These are phyloP conservation scores for Tulasnella sp. DNA, from an alignment of 768 basidiomycete genomes.

Conservation along the genomic window DNA sequence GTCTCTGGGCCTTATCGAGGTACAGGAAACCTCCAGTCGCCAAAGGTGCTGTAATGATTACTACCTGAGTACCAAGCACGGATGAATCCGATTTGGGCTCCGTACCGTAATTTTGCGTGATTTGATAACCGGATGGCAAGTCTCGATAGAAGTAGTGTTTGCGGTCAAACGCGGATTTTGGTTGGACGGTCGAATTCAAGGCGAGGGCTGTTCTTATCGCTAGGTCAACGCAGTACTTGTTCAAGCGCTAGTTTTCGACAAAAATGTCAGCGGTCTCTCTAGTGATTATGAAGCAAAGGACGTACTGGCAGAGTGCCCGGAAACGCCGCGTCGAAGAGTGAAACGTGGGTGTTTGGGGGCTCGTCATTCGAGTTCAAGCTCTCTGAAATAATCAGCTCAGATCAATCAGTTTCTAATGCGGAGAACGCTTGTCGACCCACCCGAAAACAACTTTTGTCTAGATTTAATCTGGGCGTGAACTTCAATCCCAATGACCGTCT, in stretches of 20 bases:
- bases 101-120: constrained; percentile 91
- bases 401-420: constrained; percentile 18
- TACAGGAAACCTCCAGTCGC: constrained; percentile 67
- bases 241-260: constrained; percentile 53
- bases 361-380: constrained; percentile 53
- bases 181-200: constrained; percentile 65
- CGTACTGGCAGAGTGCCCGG: constrained; percentile 91
- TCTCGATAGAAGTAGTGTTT: constrained; percentile 99
- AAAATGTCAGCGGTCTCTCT: neutral
- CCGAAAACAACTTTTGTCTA: constrained; percentile 84
- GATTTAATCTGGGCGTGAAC: constrained; percentile 94
- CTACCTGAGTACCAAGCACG: neutral
- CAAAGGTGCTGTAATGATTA: constrained; percentile 65
- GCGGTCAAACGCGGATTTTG: constrained; percentile 82
- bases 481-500: constrained; percentile 90
- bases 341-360: constrained; percentile 71
- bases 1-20: constrained; percentile 48
- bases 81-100: neutral
- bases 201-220: constrained; percentile 82
- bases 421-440: constrained; percentile 45
- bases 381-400: constrained; percentile 42
- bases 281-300: constrained; percentile 4
- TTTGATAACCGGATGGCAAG: constrained; percentile 92
- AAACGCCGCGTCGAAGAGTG: constrained; percentile 83
- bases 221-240: constrained; percentile 72